Conservation (phyloP, 225 moss, liverwort and hornwort genomes). For the Climacium dendroides region DNA sequence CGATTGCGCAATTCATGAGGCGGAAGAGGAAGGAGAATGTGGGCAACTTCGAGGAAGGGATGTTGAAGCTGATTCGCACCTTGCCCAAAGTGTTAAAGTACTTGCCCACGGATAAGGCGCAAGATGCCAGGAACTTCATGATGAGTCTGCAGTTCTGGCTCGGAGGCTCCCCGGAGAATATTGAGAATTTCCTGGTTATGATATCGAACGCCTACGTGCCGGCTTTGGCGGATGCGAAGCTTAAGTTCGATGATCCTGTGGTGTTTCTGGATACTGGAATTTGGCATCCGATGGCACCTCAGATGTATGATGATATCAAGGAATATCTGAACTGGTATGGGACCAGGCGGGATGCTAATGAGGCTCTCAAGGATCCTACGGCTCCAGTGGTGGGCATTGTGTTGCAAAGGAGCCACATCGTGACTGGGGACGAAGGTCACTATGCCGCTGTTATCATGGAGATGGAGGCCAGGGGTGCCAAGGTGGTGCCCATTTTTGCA, state of each 20-base stretch:
- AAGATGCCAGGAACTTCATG: slow-evolving; percentile 90
- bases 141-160: slow-evolving; percentile 99
- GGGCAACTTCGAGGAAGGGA: slow-evolving; percentile 92
- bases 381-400: slow-evolving; percentile 74
- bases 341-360: slow-evolving; percentile 68
- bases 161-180: slow-evolving; percentile 91
- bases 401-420: slow-evolving; percentile 90
- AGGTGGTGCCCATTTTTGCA: slow-evolving; percentile 94
- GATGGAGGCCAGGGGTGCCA: slow-evolving; percentile 93
- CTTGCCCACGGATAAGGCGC: slow-evolving; percentile 83
- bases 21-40: slow-evolving; percentile 91
- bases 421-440: slow-evolving; percentile 95
- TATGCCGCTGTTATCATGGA: slow-evolving; percentile 97
- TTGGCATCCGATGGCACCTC: slow-evolving; percentile 97
- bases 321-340: slow-evolving; percentile 95
- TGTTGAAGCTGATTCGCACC: slow-evolving; percentile 92
- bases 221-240: slow-evolving; percentile 17
- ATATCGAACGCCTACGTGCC: slow-evolving; percentile 86
- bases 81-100: slow-evolving; percentile 90
- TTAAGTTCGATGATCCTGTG: slow-evolving; percentile 69
- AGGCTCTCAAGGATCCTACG: slow-evolving; percentile 57
- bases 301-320: slow-evolving; percentile 92
- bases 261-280: slow-evolving; percentile 81
- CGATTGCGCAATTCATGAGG: slow-evolving; percentile 96
- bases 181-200: slow-evolving; percentile 95